Percentiles rank a stretch among this genome's conserved stretches.
These are phyloP conservation scores for Parsonsia alboflavescens DNA, from an alignment of 257 asterid species.

Conservation along the genomic window DNA sequence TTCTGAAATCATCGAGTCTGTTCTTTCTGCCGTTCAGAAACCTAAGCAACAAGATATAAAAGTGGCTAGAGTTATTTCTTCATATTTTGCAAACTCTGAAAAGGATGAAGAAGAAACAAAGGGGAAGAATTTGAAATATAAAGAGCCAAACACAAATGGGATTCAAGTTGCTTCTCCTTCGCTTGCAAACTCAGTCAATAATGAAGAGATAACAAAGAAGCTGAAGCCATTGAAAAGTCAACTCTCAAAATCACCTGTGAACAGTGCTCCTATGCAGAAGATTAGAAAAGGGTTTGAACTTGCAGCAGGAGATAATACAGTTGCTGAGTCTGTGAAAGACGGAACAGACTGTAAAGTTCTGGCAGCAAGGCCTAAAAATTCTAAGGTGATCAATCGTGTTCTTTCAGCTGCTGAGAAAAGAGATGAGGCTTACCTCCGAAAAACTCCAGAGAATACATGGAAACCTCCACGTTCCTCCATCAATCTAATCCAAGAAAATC, in stretches of 20 bases:
- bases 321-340: conserved; percentile 11
- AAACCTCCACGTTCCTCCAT: conserved; percentile 71
- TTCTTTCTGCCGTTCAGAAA: conserved; percentile 30
- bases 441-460: conserved; percentile 58
- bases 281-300: conserved; percentile 31
- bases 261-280: conserved; percentile 14
- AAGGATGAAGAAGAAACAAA: conserved; percentile 7
- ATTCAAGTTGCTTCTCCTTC: conserved; percentile 47
- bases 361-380: conserved; percentile 3
- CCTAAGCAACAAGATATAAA: background rate
- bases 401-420: conserved; percentile 52
- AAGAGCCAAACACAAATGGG: conserved; percentile 12
- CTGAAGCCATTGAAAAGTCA: conserved; percentile 4
- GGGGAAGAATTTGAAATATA: conserved; percentile 10
- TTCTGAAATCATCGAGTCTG: conserved; percentile 4
- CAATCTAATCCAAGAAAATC: conserved; percentile 83
- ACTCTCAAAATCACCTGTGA: conserved; percentile 2
- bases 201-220: conserved; percentile 9
- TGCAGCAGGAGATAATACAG: conserved; percentile 20
- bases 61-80: no score
- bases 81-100: conserved; percentile 10
- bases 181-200: conserved; percentile 26
- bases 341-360: conserved; percentile 12
- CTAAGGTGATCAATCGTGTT: conserved; percentile 4
- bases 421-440: conserved; percentile 64